phyloP scores from a whole-genome alignment of 441 rosid species.

The Populus hybrid region DNA sequence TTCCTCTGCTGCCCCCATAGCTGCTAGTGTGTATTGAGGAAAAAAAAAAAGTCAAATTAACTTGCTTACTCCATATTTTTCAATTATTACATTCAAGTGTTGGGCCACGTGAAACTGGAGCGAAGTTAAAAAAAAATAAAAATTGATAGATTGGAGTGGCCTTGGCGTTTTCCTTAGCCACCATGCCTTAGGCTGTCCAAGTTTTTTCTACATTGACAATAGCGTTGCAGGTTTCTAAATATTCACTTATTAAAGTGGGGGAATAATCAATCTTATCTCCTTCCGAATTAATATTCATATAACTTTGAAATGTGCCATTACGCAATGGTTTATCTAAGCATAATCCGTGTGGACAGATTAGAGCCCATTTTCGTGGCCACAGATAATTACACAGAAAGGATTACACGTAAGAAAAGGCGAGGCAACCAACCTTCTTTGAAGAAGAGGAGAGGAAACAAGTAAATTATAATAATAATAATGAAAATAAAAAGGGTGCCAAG shows the following conservation, averaged over 20 bases:
- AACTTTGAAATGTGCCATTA: constrained; percentile 15
- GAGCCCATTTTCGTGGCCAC: not conserved
- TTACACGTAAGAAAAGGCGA: not conserved
- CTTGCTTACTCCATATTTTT: not conserved
- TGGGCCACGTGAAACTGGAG: not conserved
- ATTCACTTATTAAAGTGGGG: constrained; percentile 22
- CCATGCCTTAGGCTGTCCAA: not conserved
- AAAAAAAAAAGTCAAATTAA: constrained; percentile 13
- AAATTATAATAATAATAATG: not conserved
- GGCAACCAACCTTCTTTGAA: not conserved
- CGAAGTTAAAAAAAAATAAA: not conserved
- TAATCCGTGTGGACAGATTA: constrained; percentile 13
- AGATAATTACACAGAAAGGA: not conserved
- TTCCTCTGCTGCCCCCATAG: not conserved
- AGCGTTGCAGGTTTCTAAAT: constrained; percentile 20
- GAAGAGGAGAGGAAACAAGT: not conserved
- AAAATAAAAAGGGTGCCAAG: not conserved
- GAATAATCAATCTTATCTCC: constrained; percentile 28
- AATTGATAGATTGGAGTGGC: too few species aligned
- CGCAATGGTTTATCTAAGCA: constrained; percentile 13
- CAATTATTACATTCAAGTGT: not conserved
- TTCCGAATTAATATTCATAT: constrained; percentile 7
- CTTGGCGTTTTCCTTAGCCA: not conserved
- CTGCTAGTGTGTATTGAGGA: not conserved
- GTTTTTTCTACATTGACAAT: constrained; percentile 6